These are phyloP conservation scores for rapeseed (Brassica napus) DNA, from an alignment of 345 rosid species.

Conservation along the genomic window DNA sequence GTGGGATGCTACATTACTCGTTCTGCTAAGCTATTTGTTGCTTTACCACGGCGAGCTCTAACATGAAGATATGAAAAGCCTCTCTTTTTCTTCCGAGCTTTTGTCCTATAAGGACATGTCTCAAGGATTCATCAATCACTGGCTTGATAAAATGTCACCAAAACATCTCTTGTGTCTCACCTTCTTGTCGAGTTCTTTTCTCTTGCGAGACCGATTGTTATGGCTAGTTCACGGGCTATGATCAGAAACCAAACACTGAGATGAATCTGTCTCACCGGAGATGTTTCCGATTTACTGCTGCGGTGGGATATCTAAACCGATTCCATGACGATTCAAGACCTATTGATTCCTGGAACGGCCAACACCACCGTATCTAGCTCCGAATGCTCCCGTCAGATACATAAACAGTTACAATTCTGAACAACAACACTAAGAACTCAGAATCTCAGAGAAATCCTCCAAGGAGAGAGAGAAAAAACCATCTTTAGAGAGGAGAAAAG, in stretches of 20 bases:
- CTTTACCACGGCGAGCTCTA: constrained; percentile 76
- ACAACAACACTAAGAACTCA: too few species aligned
- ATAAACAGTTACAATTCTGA: too few species aligned
- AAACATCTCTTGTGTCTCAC: constrained; percentile 27
- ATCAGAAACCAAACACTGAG: constrained; percentile 31
- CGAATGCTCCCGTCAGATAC: too few species aligned
- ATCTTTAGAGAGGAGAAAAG: too few species aligned
- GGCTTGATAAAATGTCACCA: not conserved
- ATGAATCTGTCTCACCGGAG: constrained; percentile 27
- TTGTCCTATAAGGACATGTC: constrained; percentile 38
- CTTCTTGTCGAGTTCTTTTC: constrained; percentile 60
- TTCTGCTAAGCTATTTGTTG: constrained; percentile 42
- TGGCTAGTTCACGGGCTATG: constrained; percentile 1
- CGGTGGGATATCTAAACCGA: too few species aligned
- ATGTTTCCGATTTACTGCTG: too few species aligned
- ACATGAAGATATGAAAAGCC: constrained; percentile 69
- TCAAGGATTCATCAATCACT: not conserved
- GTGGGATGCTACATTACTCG: too few species aligned
- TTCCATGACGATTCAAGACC: too few species aligned
- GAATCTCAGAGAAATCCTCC: too few species aligned
- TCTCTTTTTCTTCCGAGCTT: constrained; percentile 52
- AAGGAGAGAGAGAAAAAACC: too few species aligned
- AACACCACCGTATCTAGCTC: too few species aligned
- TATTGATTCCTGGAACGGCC: too few species aligned
- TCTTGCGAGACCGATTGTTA: constrained; percentile 40